Base-by-base conservation (phyloP, 2,329 filamentous ascomycete genomes). In the Clarireedia paspali region DNA sequence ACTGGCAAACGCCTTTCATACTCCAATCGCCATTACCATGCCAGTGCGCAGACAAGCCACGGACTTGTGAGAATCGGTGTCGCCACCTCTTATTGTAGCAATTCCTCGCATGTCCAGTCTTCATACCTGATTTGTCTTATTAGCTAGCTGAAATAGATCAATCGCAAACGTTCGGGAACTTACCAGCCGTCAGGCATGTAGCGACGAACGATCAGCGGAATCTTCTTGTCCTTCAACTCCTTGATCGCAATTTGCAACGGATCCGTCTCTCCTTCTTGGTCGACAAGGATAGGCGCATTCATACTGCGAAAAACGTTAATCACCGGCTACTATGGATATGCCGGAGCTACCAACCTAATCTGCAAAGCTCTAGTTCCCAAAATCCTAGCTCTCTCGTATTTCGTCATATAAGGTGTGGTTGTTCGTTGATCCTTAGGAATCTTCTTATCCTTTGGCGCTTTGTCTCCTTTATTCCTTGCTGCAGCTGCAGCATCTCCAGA, bases 361-460 rank as follows among this genome's bases (percentile, higher is more conserved):
- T 99, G 94, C 70, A 97, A 74, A 42, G 94, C 94, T 63, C 94
- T 81, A 42, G 94, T 97, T 48, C 94, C 94, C 62, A 99, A 75
- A 58, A 99, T 92, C 69, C 94, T 85, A 61, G 94, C 94, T 66
- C 86, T 83, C 79, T 99, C 94, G 74, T 99, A 99, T 77, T 99
- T 99, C 64, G 94, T 99, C 92, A 99, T 95, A 75, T 96, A 99
- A 2, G 92, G 94, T 27, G 94, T 99, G 7, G 94, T 99, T 24
- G 83, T 88, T 66, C 94, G 84, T 74, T 95, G 83, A 63, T 91
- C 88, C 64, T 89, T 88, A 56, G 91, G 82, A 50, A 99, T 92
- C 75, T 90, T 95, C 81, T 95, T 96, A 74, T 91, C 82, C 69
- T 84, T 84, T 67, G 79, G 74, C 49, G 77, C 76, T 68, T 80